These are phyloP conservation scores for Epichloe gansuensis DNA, from an alignment of 2,329 filamentous ascomycete species.

Conservation along the genomic window DNA sequence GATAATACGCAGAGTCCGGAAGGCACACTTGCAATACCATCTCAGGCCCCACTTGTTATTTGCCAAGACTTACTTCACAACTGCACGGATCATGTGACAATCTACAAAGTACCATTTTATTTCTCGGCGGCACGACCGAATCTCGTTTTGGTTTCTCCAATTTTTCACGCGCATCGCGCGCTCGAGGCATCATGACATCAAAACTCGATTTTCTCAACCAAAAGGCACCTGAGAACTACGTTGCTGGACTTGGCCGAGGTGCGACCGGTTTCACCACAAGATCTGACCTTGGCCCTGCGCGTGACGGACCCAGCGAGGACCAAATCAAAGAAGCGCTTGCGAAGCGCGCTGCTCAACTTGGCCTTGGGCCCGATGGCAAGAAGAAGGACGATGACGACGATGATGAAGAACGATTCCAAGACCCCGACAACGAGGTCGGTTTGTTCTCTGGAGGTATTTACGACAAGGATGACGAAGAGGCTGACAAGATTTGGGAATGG, in stretches of 20 bases:
- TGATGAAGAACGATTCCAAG: constrained; percentile 75
- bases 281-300: constrained; percentile 87
- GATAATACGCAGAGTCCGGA: constrained; percentile 8
- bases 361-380: constrained; percentile 55
- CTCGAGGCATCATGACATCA: constrained; percentile 30
- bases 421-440: constrained; percentile 94
- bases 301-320: constrained; percentile 91
- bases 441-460: constrained; percentile 92
- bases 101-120: too few relatives aligned
- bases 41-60: neutral
- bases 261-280: constrained; percentile 97
- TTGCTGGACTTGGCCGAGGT: constrained; percentile 92
- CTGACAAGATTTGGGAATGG: constrained; percentile 87
- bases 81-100: too few relatives aligned
- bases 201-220: constrained; percentile 77
- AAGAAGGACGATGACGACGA: constrained; percentile 62
- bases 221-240: constrained; percentile 75
- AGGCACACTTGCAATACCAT: neutral
- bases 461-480: constrained; percentile 95
- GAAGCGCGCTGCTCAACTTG: constrained; percentile 80
- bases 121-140: neutral
- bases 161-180: constrained; percentile 3
- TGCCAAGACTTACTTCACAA: neutral
- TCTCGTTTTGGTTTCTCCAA: neutral
- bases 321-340: constrained; percentile 97